A percentile compares a stretch with the other conserved stretches of the same genome.
Conservation (phyloP, 2,329 filamentous ascomycete genomes). For the Arthroderma sp. region DNA sequence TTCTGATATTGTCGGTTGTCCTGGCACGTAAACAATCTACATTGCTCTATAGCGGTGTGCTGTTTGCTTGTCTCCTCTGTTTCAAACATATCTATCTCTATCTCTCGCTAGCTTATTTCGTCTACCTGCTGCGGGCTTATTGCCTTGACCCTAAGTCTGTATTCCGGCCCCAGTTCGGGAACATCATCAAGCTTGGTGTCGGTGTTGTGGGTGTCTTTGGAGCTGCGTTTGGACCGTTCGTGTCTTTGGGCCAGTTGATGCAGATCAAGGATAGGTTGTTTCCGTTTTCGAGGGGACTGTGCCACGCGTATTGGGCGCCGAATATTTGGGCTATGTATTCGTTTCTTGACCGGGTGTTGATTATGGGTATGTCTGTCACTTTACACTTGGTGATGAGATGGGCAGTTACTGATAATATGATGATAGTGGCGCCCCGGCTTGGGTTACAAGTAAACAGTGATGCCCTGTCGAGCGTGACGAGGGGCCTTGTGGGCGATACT, state of each 20-base stretch:
- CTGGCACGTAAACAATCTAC: conserved; percentile 64
- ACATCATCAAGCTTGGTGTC: conserved; percentile 68
- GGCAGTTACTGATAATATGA: conserved; percentile 1
- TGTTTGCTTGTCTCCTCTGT: conserved; percentile 77
- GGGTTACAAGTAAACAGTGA: conserved; percentile 59
- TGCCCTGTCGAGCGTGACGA: conserved; percentile 77
- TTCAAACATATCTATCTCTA: conserved; percentile 99
- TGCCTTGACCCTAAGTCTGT: conserved; percentile 68
- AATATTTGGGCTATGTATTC: conserved; percentile 97
- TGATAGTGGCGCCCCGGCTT: conserved; percentile 63
- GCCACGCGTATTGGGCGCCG: conserved; percentile 96
- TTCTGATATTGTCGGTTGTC: conserved; percentile 76
- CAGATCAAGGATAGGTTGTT: conserved; percentile 79
- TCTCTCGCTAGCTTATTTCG: conserved; percentile 87
- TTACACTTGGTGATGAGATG: background rate
- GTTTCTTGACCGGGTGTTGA: conserved; percentile 70
- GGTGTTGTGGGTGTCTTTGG: conserved; percentile 60
- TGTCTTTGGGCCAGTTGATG: conserved; percentile 62
- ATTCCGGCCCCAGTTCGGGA: conserved; percentile 61
- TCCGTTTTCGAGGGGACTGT: conserved; percentile 83
- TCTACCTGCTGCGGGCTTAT: conserved; percentile 79
- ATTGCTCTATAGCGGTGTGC: conserved; percentile 61
- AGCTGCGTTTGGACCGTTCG: conserved; percentile 82
- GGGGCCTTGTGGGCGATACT: conserved; percentile 85
- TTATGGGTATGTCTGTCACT: conserved; percentile 50